These are phyloP conservation scores for Arthroderma sp. DNA, from an alignment of 2,329 filamentous ascomycete species.

Conservation along the genomic window DNA sequence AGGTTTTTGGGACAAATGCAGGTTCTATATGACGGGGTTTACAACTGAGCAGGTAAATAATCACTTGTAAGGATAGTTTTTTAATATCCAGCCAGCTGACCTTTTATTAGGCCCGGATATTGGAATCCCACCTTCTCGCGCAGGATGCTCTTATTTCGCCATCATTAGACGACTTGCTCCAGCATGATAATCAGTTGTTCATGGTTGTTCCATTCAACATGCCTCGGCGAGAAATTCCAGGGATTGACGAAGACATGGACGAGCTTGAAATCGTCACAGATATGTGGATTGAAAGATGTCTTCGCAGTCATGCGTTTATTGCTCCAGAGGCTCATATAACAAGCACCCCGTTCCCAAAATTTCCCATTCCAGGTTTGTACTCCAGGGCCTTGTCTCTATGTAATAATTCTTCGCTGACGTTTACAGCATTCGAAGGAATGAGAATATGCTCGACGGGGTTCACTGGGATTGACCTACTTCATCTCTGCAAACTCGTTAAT, in stretches of 20 bases:
- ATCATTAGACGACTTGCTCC: constrained; percentile 23
- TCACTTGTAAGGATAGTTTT: constrained; percentile 5
- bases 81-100: constrained; percentile 5
- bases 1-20: constrained; percentile 43
- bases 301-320: constrained; percentile 62
- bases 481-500: constrained; percentile 63
- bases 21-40: constrained; percentile 52
- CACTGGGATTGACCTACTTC: constrained; percentile 68
- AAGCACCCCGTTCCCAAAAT: constrained; percentile 61
- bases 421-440: constrained; percentile 52
- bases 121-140: constrained; percentile 31
- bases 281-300: constrained; percentile 84
- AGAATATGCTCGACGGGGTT: constrained; percentile 73
- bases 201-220: constrained; percentile 32
- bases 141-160: constrained; percentile 32
- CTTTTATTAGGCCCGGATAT: constrained; percentile 22
- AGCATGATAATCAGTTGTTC: constrained; percentile 24
- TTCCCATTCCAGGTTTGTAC: constrained; percentile 48
- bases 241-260: constrained; percentile 30
- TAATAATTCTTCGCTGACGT: neutral
- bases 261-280: constrained; percentile 57
- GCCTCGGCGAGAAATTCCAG: constrained; percentile 24
- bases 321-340: constrained; percentile 59
- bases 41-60: constrained; percentile 40
- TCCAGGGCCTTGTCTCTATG: neutral